A percentile compares a stretch with the other conserved stretches of the same genome.
These are phyloP conservation scores for Aspergillus sojae DNA, from an alignment of 2,329 filamentous ascomycete species.

Conservation along the genomic window DNA sequence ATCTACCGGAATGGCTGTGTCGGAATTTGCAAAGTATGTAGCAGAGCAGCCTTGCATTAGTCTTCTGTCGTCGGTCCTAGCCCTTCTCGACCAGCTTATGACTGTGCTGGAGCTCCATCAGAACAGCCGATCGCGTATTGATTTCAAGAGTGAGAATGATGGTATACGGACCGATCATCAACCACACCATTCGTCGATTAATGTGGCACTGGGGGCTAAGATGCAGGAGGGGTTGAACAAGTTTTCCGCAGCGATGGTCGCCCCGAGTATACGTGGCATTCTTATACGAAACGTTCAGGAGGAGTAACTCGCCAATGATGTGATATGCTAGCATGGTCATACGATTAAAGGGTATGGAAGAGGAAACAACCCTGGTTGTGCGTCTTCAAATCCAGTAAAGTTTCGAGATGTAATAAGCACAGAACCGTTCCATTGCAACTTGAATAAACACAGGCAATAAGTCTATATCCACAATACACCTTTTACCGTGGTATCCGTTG, in stretches of 20 bases:
- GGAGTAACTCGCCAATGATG: not conserved
- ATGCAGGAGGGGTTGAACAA: not conserved
- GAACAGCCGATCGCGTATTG: not conserved
- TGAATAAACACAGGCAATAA: not conserved
- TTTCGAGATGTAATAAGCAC: not conserved
- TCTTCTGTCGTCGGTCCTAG: not conserved
- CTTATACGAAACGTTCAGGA: not conserved
- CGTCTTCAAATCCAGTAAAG: not conserved
- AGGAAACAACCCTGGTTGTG: not conserved
- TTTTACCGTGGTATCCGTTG: not conserved
- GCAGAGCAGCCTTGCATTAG: not conserved
- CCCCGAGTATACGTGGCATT: not conserved
- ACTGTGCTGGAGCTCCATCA: not conserved
- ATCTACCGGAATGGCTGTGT: not conserved
- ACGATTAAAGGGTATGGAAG: not conserved
- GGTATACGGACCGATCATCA: not conserved
- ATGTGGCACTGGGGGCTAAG: not conserved
- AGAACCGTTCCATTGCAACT: not conserved
- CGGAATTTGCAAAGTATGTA: not conserved
- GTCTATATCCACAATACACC: not conserved
- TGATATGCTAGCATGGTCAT: not conserved
- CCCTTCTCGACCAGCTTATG: not conserved
- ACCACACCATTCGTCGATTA: no score
- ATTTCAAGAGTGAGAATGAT: not conserved
- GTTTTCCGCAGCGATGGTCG: not conserved